phyloP scores from a whole-genome alignment of 495 filamentous ascomycete species.

The Aspergillus carlsbadensis region DNA sequence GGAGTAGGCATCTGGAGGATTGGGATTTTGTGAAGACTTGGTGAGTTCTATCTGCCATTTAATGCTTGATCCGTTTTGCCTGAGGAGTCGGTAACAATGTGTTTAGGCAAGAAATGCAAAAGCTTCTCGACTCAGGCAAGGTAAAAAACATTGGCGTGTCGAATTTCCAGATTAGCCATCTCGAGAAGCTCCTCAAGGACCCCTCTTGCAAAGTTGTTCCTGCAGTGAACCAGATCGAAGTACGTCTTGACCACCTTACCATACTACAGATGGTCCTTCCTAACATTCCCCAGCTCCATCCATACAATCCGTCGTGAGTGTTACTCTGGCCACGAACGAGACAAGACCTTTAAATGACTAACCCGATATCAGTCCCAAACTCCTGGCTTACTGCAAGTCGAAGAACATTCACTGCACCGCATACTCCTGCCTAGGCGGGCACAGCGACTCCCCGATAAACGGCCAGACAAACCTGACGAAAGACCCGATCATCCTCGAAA shows the following conservation, averaged over 20 bases:
- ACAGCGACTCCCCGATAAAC: constrained; percentile 4
- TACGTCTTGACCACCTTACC: not conserved
- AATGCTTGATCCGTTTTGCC: no score
- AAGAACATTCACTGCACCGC: constrained; percentile 12
- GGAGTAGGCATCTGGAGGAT: not conserved
- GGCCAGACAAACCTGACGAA: not conserved
- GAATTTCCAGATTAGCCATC: constrained; percentile 10
- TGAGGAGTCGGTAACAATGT: no score
- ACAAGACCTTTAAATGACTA: not conserved
- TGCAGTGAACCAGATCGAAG: constrained; percentile 11
- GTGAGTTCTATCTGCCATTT: not conserved
- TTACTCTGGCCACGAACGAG: not conserved
- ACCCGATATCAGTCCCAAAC: not conserved
- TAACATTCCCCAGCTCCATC: constrained; percentile 2
- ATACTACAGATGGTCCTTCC: not conserved
- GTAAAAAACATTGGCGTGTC: constrained; percentile 8
- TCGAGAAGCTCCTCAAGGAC: constrained; percentile 11
- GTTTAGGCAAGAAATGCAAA: constrained; percentile 6
- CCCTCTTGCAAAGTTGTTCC: constrained; percentile 10
- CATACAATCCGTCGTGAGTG: constrained; percentile 5
- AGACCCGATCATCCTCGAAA: not conserved
- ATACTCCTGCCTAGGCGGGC: constrained; percentile 7
- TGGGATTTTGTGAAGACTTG: constrained; percentile 12
- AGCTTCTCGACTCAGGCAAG: not conserved
- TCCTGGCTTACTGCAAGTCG: constrained; percentile 4